Evolutionary conservation across 2,329 filamentous ascomycete species (phyloP), one percentile per base, ranked within the genome.

Genomic region (Exserohilum turcica): DNA sequence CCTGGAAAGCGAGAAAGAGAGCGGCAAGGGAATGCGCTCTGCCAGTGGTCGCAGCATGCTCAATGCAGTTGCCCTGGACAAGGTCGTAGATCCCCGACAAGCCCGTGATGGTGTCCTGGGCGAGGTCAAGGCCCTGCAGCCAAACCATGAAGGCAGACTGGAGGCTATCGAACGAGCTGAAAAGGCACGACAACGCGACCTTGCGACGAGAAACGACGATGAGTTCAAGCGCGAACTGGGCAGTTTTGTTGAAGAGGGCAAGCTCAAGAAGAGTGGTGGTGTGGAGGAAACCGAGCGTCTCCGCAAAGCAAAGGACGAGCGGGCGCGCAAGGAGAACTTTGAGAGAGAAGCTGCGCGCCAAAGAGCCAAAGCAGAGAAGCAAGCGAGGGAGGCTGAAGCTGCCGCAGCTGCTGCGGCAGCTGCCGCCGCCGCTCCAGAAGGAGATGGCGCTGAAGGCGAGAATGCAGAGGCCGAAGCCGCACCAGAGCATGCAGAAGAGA

Each of bases 91-190:
- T 74, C 92, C 90, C 6, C 83, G 79, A 54, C 87, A 89, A 56
- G 94, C 92, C 46, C 96, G 97, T 74, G 93, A 97, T 70, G 90
- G 88, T 27, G 87, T 99, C 16, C 80, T 99, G 1, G 92, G 91
- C 40, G 94, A 97, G 78, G 93, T 99, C 38, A 86, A 94, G 37
- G 94, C 94, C 3, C 79, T 99, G 39, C 90, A 94, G 70, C 92
- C 93, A 1, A 97, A 99, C 69, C 94, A 99, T 73, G 92, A 97
- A 74, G 86, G 90, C 63, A 84, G 94, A 31, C 81, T 99, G 0
- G 94, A 97, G 76, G 94, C 94, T 31, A 99, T 99, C 62, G 92
- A 97, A 74, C 86, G 94, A n/a, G 94, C 94, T 0, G 94, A 97
- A 77, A 94, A 92, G 77, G 82, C 92, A 6, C 84, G 94, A 18